phyloP scores from a whole-genome alignment of 2,329 filamentous ascomycete species.

The Sporothrix sp. region DNA sequence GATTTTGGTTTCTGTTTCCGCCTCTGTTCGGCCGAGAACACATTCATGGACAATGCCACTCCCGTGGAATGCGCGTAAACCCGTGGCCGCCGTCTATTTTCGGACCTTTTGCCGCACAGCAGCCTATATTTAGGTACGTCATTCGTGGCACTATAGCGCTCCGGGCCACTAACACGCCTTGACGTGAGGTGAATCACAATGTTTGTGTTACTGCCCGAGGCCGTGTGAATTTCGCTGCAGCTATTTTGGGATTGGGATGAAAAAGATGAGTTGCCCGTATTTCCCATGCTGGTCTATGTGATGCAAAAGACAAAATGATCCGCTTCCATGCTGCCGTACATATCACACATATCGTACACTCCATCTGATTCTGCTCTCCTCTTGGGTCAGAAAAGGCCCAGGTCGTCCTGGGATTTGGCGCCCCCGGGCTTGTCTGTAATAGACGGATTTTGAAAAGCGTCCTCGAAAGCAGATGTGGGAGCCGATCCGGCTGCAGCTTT shows the following conservation, averaged over 20 bases:
- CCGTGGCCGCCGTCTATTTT: background rate
- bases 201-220: no score
- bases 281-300: background rate
- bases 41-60: no score
- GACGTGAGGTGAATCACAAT: background rate
- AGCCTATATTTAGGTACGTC: background rate
- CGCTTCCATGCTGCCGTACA: background rate
- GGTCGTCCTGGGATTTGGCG: background rate
- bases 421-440: background rate
- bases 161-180: background rate
- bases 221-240: no score
- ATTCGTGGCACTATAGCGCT: background rate
- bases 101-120: slow-evolving; percentile 1
- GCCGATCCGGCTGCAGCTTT: no score
- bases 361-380: background rate
- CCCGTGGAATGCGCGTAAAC: slow-evolving; percentile 4
- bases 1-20: no score
- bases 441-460: background rate
- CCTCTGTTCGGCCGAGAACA: no score
- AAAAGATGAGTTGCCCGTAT: background rate
- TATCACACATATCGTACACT: background rate
- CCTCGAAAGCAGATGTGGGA: no score
- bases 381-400: background rate
- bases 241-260: no score
- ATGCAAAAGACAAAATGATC: background rate